Percentiles rank a stretch among this genome's conserved stretches.
Evolutionary conservation across 2,329 filamentous ascomycete species (phyloP).

Genomic region (Pseudogymnoascus sp.): DNA sequence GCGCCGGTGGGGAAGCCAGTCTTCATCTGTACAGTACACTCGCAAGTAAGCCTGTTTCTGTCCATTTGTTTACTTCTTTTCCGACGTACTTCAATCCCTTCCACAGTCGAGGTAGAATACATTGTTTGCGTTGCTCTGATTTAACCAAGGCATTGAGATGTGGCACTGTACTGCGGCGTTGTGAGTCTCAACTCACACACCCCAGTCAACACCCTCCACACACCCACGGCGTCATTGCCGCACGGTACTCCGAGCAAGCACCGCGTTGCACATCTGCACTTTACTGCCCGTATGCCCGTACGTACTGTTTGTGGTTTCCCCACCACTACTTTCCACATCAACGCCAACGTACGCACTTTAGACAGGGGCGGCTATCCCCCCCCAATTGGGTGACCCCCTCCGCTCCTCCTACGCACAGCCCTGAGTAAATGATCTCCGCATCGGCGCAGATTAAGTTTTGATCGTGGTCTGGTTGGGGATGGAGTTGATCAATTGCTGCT

Average conservation of each 20-base stretch:
- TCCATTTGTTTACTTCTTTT: neutral
- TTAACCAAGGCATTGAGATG: neutral
- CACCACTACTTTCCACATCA: neutral
- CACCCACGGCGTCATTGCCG: neutral
- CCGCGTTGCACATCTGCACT: neutral
- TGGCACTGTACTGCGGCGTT: neutral
- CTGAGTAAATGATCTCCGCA: neutral
- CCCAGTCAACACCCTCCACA: neutral
- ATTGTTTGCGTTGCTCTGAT: neutral
- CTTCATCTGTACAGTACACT: neutral
- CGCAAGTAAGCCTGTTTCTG: neutral
- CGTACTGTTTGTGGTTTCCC: neutral
- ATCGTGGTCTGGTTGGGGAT: neutral
- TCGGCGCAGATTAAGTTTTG: slow-evolving; percentile 2
- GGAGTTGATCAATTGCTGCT: slow-evolving; percentile 2
- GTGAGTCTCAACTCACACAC: neutral
- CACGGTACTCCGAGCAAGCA: neutral
- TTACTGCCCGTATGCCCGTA: no score
- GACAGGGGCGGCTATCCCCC: neutral
- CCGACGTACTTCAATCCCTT: neutral
- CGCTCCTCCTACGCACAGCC: neutral
- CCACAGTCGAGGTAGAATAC: neutral
- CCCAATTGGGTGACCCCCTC: neutral
- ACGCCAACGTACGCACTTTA: neutral
- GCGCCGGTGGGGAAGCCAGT: neutral